Conservation (phyloP, 1,139 yeast genomes). For the Yamadazyma oceani region DNA sequence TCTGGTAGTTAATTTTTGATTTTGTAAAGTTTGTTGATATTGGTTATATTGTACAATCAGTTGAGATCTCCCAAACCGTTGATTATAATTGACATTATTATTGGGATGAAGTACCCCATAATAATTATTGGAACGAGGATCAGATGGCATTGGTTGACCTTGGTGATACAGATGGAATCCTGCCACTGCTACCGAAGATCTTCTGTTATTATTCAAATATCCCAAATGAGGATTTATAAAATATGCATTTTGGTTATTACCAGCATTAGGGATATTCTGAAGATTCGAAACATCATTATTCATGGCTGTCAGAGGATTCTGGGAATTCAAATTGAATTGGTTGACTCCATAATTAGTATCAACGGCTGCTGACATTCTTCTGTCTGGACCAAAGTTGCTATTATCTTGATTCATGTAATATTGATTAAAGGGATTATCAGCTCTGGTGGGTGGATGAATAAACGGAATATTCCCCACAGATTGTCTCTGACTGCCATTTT, state of each 20-base stretch:
- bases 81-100: slow-evolving; percentile 1
- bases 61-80: slow-evolving; percentile 29
- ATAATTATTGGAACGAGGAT: slow-evolving; percentile 6
- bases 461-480: slow-evolving; percentile 20
- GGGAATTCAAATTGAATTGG: background rate
- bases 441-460: slow-evolving; percentile 48
- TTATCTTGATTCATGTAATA: slow-evolving; percentile 46
- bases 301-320: too few relatives aligned
- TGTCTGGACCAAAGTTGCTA: slow-evolving; percentile 23
- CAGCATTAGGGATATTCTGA: slow-evolving; percentile 1
- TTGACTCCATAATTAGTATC: slow-evolving; percentile 19
- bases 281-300: too few relatives aligned
- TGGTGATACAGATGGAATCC: slow-evolving; percentile 16
- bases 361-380: slow-evolving; percentile 47
- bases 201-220: slow-evolving; percentile 21
- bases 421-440: slow-evolving; percentile 49
- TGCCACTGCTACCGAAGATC: slow-evolving; percentile 41
- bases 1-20: slow-evolving; percentile 22
- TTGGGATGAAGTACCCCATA: slow-evolving; percentile 4
- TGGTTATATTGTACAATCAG: slow-evolving; percentile 41
- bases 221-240: slow-evolving; percentile 14
- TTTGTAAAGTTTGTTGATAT: slow-evolving; percentile 33
- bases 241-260: slow-evolving; percentile 7
- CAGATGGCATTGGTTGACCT: slow-evolving; percentile 2
- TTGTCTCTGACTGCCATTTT: slow-evolving; percentile 25